phyloP scores from a whole-genome alignment of 192 early-diverging fungal genomes.

The Funneliformis mosseae region DNA sequence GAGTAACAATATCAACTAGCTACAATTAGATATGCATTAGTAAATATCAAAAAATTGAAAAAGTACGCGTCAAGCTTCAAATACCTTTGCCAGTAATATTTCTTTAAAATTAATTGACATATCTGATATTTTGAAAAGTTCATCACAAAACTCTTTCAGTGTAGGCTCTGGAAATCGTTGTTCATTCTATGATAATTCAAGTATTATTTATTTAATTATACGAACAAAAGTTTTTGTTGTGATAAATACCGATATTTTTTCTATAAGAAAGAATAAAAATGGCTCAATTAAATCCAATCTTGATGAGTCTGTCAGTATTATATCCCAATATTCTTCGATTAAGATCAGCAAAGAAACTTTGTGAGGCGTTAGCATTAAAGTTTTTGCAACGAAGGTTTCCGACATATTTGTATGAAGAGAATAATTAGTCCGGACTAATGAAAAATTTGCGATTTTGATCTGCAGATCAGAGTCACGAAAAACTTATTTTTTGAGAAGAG shows the following conservation, averaged over 20 bases:
- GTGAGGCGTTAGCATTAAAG: constrained; percentile 34
- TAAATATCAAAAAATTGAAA: neutral
- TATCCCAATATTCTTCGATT: neutral
- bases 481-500: too few species aligned
- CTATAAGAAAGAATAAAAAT: constrained; percentile 29
- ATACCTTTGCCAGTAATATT: neutral
- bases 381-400: constrained; percentile 12
- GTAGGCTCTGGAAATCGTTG: constrained; percentile 4
- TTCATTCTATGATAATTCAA: constrained; percentile 2
- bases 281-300: neutral
- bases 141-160: neutral
- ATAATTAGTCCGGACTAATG: too few species aligned
- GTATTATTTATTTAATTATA: constrained; percentile 3
- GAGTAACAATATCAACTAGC: neutral
- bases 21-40: neutral
- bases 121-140: neutral
- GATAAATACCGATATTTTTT: constrained; percentile 19
- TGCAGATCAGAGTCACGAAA: too few species aligned
- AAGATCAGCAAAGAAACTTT: constrained; percentile 23
- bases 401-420: too few species aligned
- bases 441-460: too few species aligned
- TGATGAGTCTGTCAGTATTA: neutral
- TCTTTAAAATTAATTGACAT: neutral
- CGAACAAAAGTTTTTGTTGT: neutral
- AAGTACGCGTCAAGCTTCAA: neutral